Base-by-base conservation (phyloP, 306 rosid species). In the Quercus gilva region DNA sequence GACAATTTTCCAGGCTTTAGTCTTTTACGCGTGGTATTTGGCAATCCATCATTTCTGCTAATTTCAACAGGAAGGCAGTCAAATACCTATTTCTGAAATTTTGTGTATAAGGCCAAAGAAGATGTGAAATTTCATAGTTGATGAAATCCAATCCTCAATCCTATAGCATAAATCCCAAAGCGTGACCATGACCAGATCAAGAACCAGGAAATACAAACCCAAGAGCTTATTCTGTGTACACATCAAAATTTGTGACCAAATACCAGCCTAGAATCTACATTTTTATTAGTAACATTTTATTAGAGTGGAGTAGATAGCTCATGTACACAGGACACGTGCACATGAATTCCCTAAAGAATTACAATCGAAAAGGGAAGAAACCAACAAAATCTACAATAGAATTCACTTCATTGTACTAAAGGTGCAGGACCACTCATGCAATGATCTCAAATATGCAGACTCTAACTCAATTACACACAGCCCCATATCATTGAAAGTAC, bases 1-100 rank as follows among this genome's bases (percentile, higher is more conserved):
- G 98, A 92, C 82, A 95, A 55, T 79, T 87, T 92, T 64, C 97
- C 99, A 69, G 97, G 99, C 81, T 85, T 92, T 69, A 90, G 76
- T 13, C 79, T 87, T 81, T 91, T 89, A 49, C 92, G 92, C 20
- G 85, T 92, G 71, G 81, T 58, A 69, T 86, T 85, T 63, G 90
- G 61, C 74, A 81, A 75, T 59, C 81, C 89, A 67, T 90, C 90
- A 79, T 87, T 91, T 86, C 97, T 94, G 89, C 84, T 19, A 71
- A 80, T 73, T 79, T 55, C 57, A 73, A 81, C 6, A 74, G 59
- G 25, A 82, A 55, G 83, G 21, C 57, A 29, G 55, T 57, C 86
- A 86, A 67, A 60, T 64, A 60, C 57, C 65, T 31, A 55, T 56
- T 67, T 33, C 67, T 41, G 28, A 72, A 71, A 75, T 57, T 49